Base-by-base conservation (phyloP, 345 rosid genomes). In the Acer saccharum region DNA sequence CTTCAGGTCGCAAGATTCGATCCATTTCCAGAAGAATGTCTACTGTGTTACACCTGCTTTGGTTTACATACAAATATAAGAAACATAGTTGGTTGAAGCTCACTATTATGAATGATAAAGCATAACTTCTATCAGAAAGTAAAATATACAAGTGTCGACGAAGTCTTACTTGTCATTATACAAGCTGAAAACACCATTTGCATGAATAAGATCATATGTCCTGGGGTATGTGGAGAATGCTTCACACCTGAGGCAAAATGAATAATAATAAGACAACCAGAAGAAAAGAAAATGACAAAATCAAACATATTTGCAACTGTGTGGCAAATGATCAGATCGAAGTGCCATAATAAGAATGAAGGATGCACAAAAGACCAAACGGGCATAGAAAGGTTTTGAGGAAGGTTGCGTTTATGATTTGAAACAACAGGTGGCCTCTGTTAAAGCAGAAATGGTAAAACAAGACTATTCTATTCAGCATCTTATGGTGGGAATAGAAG, bases 191-290 rank as follows among this genome's bases (percentile, higher is more conserved):
- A 91, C 80, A 12, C 84, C 86, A 83, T 83, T 82, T 2, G 93
- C 92, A 71, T 89, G 95, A 73, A 89, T 83, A 68, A 91, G 89
- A 81, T 89, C 95, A 67, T 91, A 91, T 54, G 95, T 88, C 80
- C 93, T 87, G 0, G 95, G 95, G 79, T 91, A 89, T n/a, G 95
- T 88, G 17, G 95, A 91, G 82, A 91, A 89, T 6, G 82, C 93
- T 65, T 91, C 93, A 72, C 95, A 91, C 95, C 95, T 91, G 82
- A 65, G 18, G 43, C 69, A 68, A 16, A 46, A 73, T 7, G 18
- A 10, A 14, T 25, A 43, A 69, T 66, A 23, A 14, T 3, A 17
- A 23, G 7, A 32, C 23, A 32, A 65, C 46, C 69, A 39, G 14
- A 68, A 41, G 25, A 41, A 41, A 68, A 43, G 54, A 65, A 65